Percentiles rank a stretch among this genome's conserved stretches.
phyloP scores from a whole-genome alignment of 1,284 basidiomycete genomes.

The Xerocomus minutiporus region DNA sequence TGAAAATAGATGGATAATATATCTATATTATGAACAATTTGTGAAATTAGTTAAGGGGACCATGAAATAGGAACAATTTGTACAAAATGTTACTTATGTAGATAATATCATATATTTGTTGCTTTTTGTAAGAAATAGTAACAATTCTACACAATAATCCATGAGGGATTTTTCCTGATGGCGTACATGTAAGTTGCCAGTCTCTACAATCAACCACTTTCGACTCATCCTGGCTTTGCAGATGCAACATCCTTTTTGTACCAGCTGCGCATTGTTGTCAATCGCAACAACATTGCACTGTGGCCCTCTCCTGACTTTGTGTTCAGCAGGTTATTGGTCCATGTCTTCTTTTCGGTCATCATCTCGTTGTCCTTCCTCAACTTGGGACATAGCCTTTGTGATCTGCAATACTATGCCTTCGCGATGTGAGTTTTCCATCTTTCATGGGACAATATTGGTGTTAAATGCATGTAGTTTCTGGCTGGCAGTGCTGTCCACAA shows the following conservation, averaged over 20 bases:
- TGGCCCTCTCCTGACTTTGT: slow-evolving; percentile 84
- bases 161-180: too few relatives aligned
- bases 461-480: slow-evolving; percentile 48
- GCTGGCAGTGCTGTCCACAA: slow-evolving; percentile 66
- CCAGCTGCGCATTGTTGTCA: slow-evolving; percentile 73
- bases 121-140: too few relatives aligned
- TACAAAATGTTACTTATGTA: too few relatives aligned
- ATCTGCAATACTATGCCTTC: slow-evolving; percentile 84
- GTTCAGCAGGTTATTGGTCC: slow-evolving; percentile 79
- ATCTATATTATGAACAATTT: too few relatives aligned
- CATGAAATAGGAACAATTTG: too few relatives aligned
- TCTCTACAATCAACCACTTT: neutral
- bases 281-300: slow-evolving; percentile 71
- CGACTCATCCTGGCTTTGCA: slow-evolving; percentile 23
- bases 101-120: too few relatives aligned
- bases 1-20: too few relatives aligned
- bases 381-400: slow-evolving; percentile 59
- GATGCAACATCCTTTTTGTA: slow-evolving; percentile 76
- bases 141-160: too few relatives aligned
- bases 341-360: slow-evolving; percentile 72
- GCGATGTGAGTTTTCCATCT: slow-evolving; percentile 48
- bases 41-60: too few relatives aligned
- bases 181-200: slow-evolving; percentile 42
- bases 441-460: neutral
- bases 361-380: slow-evolving; percentile 84